These are phyloP conservation scores for Gossypium thurberi DNA, from an alignment of 345 rosid species.

Conservation along the genomic window DNA sequence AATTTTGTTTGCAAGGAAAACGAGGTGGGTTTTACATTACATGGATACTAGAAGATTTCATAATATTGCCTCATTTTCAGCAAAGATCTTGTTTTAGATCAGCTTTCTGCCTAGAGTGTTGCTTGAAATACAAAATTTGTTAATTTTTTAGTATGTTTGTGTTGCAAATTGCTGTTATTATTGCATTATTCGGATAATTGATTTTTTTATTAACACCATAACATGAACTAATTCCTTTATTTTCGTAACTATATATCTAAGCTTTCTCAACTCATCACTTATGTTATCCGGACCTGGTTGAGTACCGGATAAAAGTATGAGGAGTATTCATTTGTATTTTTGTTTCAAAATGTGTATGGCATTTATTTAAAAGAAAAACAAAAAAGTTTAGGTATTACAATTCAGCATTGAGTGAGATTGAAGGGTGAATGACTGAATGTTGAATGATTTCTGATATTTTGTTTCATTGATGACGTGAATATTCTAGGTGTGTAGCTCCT, in stretches of 20 bases:
- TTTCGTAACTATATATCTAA: not conserved
- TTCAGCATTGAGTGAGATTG: not conserved
- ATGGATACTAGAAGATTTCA: no score
- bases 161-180: not conserved
- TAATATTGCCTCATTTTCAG: not conserved
- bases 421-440: not conserved
- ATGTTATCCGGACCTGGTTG: not conserved
- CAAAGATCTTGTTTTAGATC: not conserved
- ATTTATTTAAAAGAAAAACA: no score
- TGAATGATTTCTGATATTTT: slow-evolving; percentile 9
- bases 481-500: slow-evolving; percentile 39
- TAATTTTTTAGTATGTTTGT: not conserved
- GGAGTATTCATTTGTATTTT: no score
- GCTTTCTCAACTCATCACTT: not conserved
- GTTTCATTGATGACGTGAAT: slow-evolving; percentile 10
- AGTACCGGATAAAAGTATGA: no score
- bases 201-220: not conserved
- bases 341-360: no score
- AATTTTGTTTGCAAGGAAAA: not conserved
- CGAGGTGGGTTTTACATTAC: not conserved
- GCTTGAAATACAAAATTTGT: not conserved
- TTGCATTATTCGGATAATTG: not conserved
- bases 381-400: no score
- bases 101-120: not conserved
- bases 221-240: not conserved